Evolutionary conservation across 75 land plant genomes (phyloP).

Genomic region (Pseudotsuga menziesii): DNA sequence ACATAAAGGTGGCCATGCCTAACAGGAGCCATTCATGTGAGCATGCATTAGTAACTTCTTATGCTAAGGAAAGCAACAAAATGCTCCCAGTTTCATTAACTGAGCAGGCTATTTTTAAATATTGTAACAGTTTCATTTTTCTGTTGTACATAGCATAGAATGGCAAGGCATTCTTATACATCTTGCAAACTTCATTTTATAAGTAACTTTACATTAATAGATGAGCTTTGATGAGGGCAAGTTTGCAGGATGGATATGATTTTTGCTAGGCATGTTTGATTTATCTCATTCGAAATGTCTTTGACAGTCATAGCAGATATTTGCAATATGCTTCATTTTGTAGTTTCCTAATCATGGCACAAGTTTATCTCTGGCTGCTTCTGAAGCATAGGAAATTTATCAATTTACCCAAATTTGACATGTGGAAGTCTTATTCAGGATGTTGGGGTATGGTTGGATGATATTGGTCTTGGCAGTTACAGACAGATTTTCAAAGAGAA

Average conservation of each 20-base stretch:
- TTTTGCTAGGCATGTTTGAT: background rate
- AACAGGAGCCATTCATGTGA: no score
- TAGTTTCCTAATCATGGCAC: background rate
- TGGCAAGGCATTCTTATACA: background rate
- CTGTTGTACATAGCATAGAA: background rate
- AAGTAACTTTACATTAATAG: background rate
- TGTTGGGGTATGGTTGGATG: conserved; percentile 87
- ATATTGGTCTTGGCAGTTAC: conserved; percentile 73
- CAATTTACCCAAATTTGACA: background rate
- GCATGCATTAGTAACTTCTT: no score
- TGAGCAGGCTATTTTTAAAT: no score
- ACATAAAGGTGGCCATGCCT: no score
- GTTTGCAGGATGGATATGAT: background rate
- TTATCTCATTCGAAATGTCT: background rate
- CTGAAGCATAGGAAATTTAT: background rate
- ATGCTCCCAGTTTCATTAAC: no score
- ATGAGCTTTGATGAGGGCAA: background rate
- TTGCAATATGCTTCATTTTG: background rate
- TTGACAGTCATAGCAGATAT: background rate
- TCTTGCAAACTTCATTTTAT: background rate
- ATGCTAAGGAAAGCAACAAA: no score
- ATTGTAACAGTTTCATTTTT: background rate
- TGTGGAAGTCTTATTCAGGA: conserved; percentile 36
- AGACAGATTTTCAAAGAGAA: conserved; percentile 65
- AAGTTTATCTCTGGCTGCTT: background rate